Evolutionary conservation across 305 asterid species (phyloP).

Genomic region (Fraxinus floribunda): DNA sequence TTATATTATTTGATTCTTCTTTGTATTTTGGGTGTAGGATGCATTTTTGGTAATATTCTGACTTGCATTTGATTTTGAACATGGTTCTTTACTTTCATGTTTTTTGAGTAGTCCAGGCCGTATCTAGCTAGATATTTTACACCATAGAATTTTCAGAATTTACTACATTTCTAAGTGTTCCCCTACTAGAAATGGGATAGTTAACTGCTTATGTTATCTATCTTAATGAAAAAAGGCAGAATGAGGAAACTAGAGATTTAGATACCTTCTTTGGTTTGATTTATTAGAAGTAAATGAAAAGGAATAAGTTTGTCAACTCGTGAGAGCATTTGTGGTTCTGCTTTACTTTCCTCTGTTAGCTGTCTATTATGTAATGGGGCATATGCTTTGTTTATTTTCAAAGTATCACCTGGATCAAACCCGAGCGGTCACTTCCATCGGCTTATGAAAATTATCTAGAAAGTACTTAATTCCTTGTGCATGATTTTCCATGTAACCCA

Average conservation of each 20-base stretch:
- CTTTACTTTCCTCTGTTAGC: background rate
- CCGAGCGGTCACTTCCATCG: background rate
- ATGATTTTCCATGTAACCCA: background rate
- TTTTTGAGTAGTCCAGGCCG: background rate
- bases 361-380: background rate
- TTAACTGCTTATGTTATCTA: background rate
- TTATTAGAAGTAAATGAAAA: background rate
- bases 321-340: background rate
- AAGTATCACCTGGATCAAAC: background rate
- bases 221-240: background rate
- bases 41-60: background rate
- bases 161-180: too few species aligned
- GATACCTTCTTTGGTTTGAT: background rate
- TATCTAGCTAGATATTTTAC: background rate
- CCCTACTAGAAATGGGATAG: background rate
- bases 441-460: background rate
- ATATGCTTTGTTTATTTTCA: background rate
- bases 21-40: background rate
- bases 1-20: background rate
- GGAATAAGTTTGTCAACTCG: background rate
- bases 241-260: background rate
- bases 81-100: background rate
- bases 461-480: background rate
- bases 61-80: background rate
- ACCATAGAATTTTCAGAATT: background rate